Conservation (phyloP, 2,329 filamentous ascomycete species). For the Aspergillaceae sp. region DNA sequence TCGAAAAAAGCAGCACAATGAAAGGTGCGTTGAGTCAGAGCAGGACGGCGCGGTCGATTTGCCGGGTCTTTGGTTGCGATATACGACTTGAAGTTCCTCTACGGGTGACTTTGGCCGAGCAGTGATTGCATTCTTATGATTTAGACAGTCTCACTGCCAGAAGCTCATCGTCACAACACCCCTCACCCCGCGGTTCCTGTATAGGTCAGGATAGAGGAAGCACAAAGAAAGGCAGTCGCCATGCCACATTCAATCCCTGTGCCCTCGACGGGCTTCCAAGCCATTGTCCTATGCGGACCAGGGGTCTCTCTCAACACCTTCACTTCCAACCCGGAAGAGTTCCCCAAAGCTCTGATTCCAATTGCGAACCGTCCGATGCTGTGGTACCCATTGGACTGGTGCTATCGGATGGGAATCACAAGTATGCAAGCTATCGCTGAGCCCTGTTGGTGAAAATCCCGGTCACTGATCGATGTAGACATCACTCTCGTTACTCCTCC, state of each 20-base stretch:
- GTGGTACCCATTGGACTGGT: slow-evolving; percentile 43
- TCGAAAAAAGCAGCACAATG: not conserved
- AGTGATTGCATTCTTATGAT: not conserved
- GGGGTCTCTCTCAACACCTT: slow-evolving; percentile 44
- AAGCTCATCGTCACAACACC: not conserved
- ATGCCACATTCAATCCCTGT: slow-evolving; percentile 37
- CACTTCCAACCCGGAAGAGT: slow-evolving; percentile 41
- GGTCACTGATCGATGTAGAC: slow-evolving; percentile 18
- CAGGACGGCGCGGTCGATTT: not conserved
- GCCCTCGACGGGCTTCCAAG: slow-evolving; percentile 48
- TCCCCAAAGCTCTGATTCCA: slow-evolving; percentile 41
- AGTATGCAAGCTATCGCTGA: slow-evolving; percentile 21
- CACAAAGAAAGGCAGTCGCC: not conserved
- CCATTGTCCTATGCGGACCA: slow-evolving; percentile 41
- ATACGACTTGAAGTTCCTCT: not conserved
- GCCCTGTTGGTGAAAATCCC: too few relatives aligned
- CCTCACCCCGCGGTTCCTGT: not conserved
- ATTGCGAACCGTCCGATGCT: slow-evolving; percentile 45
- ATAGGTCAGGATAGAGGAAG: not conserved
- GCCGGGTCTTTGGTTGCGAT: not conserved
- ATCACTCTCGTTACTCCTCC: slow-evolving; percentile 43
- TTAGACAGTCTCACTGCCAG: not conserved
- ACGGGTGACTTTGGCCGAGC: not conserved
- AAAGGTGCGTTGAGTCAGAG: not conserved
- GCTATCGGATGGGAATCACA: slow-evolving; percentile 41